Conservation (phyloP, 2,329 filamentous ascomycete species). For the Malbranchea cinnamomea region DNA sequence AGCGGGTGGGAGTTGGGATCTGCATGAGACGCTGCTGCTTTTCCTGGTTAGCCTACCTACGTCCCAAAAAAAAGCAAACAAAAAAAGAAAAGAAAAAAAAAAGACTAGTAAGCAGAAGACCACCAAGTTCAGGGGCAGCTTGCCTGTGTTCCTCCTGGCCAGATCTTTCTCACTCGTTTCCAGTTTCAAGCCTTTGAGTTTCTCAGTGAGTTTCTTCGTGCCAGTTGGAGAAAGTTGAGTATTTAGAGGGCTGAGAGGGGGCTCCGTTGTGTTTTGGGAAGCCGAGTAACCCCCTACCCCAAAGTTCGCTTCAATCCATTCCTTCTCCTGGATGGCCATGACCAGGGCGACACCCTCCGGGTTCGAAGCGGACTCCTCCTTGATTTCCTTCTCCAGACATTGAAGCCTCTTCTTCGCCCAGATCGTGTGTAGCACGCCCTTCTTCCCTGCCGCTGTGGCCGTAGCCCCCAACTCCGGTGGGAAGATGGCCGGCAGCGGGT, state of each 20-base stretch:
- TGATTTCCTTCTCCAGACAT: slow-evolving; percentile 63
- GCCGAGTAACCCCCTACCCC: slow-evolving; percentile 36
- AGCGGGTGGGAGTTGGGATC: slow-evolving; percentile 32
- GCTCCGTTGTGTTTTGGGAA: slow-evolving; percentile 13
- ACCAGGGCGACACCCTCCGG: slow-evolving; percentile 68
- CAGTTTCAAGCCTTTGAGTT: slow-evolving; percentile 62
- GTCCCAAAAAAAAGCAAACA: no score
- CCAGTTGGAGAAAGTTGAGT: slow-evolving; percentile 49
- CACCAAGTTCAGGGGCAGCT: slow-evolving; percentile 12
- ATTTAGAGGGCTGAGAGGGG: slow-evolving; percentile 28
- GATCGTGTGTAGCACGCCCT: slow-evolving; percentile 74
- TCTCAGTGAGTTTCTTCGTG: slow-evolving; percentile 59
- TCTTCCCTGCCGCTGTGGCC: slow-evolving; percentile 51
- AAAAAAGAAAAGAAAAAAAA: no score
- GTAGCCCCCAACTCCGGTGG: slow-evolving; percentile 57
- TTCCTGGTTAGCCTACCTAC: no score
- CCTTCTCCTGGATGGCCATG: slow-evolving; percentile 69
- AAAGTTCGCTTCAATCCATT: slow-evolving; percentile 77
- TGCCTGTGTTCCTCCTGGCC: slow-evolving; percentile 39
- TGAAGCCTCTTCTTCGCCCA: slow-evolving; percentile 76
- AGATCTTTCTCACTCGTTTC: slow-evolving; percentile 57
- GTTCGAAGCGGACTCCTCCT: slow-evolving; percentile 55
- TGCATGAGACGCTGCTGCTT: slow-evolving; percentile 6
- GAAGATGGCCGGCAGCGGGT: slow-evolving; percentile 77
- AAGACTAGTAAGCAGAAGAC: slow-evolving; percentile 1